Evolutionary conservation across 1,139 yeast species (phyloP).

Genomic region (Casaregolazyma suthepensis): DNA sequence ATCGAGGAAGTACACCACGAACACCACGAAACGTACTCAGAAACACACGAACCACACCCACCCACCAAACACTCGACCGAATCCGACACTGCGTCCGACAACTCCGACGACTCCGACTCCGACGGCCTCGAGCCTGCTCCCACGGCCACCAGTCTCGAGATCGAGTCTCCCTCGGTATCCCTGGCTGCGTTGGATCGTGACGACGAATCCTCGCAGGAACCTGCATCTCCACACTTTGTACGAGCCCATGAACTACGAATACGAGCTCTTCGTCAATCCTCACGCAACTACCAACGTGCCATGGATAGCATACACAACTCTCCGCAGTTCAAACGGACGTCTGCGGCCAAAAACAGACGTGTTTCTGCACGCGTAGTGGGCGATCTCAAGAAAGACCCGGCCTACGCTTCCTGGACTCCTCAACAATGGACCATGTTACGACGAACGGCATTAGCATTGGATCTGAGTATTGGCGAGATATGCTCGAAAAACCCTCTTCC

Average conservation of each 20-base stretch:
- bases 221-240: conserved; percentile 4
- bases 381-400: background rate
- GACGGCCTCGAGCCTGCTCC: conserved; percentile 10
- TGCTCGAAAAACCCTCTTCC: background rate
- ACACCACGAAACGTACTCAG: background rate
- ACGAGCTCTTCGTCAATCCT: conserved; percentile 6
- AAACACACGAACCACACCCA: background rate
- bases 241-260: conserved; percentile 9
- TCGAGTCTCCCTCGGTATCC: conserved; percentile 1
- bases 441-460: background rate
- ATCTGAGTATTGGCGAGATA: background rate
- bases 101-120: conserved; percentile 1
- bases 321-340: background rate
- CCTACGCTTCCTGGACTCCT: conserved; percentile 5
- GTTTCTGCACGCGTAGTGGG: background rate
- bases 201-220: background rate
- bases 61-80: background rate
- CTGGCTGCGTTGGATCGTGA: background rate
- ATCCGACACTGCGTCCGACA: background rate
- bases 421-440: conserved; percentile 4
- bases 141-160: conserved; percentile 4
- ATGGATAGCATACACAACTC: conserved; percentile 4
- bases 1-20: background rate
- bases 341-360: background rate
- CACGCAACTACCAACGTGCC: conserved; percentile 4